These are phyloP conservation scores for Pythium scleroteichum DNA, from an alignment of 352 stramenopile species.

Conservation along the genomic window DNA sequence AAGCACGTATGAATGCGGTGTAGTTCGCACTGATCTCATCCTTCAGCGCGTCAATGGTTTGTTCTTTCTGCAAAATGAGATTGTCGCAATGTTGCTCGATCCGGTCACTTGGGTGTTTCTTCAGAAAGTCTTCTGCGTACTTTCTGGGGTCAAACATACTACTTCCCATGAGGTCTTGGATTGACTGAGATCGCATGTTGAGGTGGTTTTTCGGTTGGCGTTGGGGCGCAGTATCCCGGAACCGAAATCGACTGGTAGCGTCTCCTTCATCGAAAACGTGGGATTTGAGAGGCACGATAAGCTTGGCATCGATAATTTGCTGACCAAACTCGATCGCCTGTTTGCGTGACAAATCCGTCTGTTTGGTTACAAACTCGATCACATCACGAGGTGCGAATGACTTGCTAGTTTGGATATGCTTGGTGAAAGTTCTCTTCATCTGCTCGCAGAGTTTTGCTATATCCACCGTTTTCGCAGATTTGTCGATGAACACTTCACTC, in stretches of 20 bases:
- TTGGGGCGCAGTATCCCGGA: conserved; percentile 41
- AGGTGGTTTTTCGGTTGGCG: conserved; percentile 74
- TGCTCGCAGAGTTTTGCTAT: conserved; percentile 60
- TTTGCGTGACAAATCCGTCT: conserved; percentile 34
- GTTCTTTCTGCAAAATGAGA: conserved; percentile 77
- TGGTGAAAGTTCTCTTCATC: conserved; percentile 72
- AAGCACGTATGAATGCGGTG: conserved; percentile 73
- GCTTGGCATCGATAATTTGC: conserved; percentile 65
- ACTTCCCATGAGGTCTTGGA: conserved; percentile 80
- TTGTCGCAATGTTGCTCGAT: conserved; percentile 77
- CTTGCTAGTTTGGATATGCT: conserved; percentile 77
- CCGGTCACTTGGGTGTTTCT: conserved; percentile 72
- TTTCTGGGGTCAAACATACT: conserved; percentile 63
- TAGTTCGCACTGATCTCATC: conserved; percentile 84
- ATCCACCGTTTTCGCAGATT: conserved; percentile 48
- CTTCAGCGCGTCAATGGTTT: conserved; percentile 84
- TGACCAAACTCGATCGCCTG: conserved; percentile 64
- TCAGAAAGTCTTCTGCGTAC: conserved; percentile 80
- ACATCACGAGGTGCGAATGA: conserved; percentile 73
- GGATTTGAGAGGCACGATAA: conserved; percentile 75
- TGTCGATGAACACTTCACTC: conserved; percentile 12
- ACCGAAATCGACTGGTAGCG: conserved; percentile 52
- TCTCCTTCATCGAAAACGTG: conserved; percentile 73
- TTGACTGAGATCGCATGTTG: conserved; percentile 64
- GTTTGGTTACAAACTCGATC: conserved; percentile 57